phyloP scores from a whole-genome alignment of 1,139 yeast species.

The Debaryomyces fabryi region DNA sequence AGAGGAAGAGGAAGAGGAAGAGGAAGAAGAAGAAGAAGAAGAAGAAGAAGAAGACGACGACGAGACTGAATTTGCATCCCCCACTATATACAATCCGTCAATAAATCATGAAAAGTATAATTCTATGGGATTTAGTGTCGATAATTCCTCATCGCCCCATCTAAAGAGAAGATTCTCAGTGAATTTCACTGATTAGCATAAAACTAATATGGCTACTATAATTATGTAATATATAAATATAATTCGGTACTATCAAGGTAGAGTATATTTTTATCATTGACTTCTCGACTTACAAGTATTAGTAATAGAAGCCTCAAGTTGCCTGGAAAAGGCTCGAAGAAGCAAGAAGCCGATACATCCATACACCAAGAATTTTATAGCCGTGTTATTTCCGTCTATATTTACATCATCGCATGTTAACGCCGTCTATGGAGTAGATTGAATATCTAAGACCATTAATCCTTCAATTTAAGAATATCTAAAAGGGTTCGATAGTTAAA shows the following conservation, averaged over 20 bases:
- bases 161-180: slow-evolving; percentile 29
- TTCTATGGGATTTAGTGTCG: slow-evolving; percentile 29
- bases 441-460: neutral
- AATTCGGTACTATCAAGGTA: neutral
- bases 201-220: neutral
- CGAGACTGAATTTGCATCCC: slow-evolving; percentile 13
- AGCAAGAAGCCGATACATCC: neutral
- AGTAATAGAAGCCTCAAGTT: too few species aligned
- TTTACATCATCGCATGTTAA: neutral
- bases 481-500: neutral
- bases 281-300: too few species aligned
- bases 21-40: neutral
- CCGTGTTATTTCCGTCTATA: neutral
- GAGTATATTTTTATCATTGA: too few species aligned
- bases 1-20: slow-evolving; percentile 7
- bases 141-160: slow-evolving; percentile 41
- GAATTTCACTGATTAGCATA: slow-evolving; percentile 3
- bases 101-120: slow-evolving; percentile 23
- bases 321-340: neutral
- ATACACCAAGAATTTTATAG: neutral
- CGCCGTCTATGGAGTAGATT: neutral
- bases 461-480: neutral
- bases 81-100: slow-evolving; percentile 9
- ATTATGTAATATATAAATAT: neutral
- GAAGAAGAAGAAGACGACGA: slow-evolving; percentile 13